phyloP scores from a whole-genome alignment of 2,329 filamentous ascomycete genomes.

The Fusarium sp. region DNA sequence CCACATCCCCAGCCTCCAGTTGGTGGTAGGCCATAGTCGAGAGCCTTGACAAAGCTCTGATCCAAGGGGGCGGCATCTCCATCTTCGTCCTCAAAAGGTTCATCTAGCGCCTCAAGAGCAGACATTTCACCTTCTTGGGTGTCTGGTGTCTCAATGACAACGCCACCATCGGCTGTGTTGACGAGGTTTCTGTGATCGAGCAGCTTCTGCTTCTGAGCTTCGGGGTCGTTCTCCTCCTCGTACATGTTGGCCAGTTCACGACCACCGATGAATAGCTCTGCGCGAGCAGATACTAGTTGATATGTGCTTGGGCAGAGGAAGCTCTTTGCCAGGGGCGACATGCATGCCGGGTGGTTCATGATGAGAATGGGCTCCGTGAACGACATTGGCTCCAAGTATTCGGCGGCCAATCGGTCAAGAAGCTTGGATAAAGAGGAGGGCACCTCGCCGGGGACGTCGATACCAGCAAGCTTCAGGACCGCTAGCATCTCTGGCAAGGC shows the following conservation, averaged over 20 bases:
- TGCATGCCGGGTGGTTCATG: conserved; percentile 87
- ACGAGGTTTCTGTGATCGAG: conserved; percentile 61
- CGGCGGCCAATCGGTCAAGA: conserved; percentile 82
- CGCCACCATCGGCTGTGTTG: conserved; percentile 49
- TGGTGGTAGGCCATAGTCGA: conserved; percentile 92
- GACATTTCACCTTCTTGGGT: conserved; percentile 10
- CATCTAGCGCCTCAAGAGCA: conserved; percentile 11
- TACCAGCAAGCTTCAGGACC: conserved; percentile 66
- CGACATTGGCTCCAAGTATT: conserved; percentile 84
- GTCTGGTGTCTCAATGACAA: conserved; percentile 45
- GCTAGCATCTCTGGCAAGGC: conserved; percentile 70
- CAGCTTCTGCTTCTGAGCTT: conserved; percentile 88
- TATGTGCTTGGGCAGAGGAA: conserved; percentile 75
- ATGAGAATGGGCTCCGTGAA: conserved; percentile 80
- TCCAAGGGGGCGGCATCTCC: conserved; percentile 67
- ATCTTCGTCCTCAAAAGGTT: conserved; percentile 52
- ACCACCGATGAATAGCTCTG: conserved; percentile 84
- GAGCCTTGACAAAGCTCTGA: conserved; percentile 83
- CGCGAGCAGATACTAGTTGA: conserved; percentile 83
- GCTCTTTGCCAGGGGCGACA: conserved; percentile 92
- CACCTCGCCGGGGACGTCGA: conserved; percentile 74
- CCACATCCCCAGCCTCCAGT: conserved; percentile 98
- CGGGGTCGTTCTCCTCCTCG: conserved; percentile 96
- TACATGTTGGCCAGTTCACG: conserved; percentile 96
- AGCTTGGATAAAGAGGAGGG: conserved; percentile 71